Evolutionary conservation across 2,329 filamentous ascomycete genomes (phyloP).

Genomic region (Kalmusia sp.): DNA sequence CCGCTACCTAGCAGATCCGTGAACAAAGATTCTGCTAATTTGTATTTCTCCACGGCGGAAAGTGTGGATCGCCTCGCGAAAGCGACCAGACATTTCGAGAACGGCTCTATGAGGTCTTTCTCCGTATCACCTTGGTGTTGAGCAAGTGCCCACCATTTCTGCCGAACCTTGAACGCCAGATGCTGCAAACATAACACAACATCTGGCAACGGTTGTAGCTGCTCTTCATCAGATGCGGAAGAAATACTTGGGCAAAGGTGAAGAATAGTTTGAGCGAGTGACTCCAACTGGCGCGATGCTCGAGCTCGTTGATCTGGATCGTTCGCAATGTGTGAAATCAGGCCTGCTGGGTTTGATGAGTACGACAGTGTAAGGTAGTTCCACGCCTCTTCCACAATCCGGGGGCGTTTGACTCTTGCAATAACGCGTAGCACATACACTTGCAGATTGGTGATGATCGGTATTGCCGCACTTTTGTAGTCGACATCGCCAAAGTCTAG

Average conservation of each 20-base stretch:
- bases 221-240: conserved; percentile 67
- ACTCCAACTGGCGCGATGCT: conserved; percentile 70
- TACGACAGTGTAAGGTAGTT: conserved; percentile 62
- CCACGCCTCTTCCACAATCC: conserved; percentile 64
- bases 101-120: conserved; percentile 70
- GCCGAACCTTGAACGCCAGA: conserved; percentile 66
- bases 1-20: conserved; percentile 22
- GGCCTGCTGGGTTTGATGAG: conserved; percentile 63
- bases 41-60: conserved; percentile 48
- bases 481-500: conserved; percentile 64
- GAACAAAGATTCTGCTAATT: conserved; percentile 41
- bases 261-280: conserved; percentile 69
- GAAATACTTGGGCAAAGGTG: conserved; percentile 73
- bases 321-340: conserved; percentile 60
- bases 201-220: conserved; percentile 63
- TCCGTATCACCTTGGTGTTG: conserved; percentile 66
- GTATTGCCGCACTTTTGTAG: conserved; percentile 41
- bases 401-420: conserved; percentile 64
- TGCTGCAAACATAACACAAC: conserved; percentile 68
- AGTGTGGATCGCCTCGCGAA: conserved; percentile 62
- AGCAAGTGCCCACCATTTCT: conserved; percentile 71
- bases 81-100: conserved; percentile 68
- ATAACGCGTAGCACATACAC: conserved; percentile 70
- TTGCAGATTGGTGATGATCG: conserved; percentile 70
- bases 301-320: conserved; percentile 61